A percentile compares a stretch with the other conserved stretches of the same genome.
Evolutionary conservation across 495 filamentous ascomycete species (phyloP).

Genomic region (Alectoria sarmentosa): DNA sequence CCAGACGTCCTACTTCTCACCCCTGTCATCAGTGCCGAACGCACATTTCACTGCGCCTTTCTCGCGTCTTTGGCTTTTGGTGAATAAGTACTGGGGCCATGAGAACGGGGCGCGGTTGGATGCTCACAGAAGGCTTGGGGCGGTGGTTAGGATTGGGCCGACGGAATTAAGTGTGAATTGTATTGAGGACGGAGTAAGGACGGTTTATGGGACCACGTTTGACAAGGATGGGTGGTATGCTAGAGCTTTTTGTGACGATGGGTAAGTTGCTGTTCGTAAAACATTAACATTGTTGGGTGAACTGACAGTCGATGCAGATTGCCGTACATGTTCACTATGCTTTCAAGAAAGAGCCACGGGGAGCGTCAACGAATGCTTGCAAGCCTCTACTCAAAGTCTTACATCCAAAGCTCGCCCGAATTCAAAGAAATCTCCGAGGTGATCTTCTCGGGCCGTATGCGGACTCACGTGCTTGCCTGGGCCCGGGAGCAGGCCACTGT

Average conservation of each 20-base stretch:
- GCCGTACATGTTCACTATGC: background rate
- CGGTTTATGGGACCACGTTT: constrained; percentile 69
- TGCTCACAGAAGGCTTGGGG: constrained; percentile 48
- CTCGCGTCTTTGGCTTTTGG: constrained; percentile 64
- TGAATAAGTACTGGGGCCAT: constrained; percentile 45
- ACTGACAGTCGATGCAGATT: background rate
- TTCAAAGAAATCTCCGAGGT: background rate
- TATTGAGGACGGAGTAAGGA: constrained; percentile 53
- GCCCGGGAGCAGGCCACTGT: background rate
- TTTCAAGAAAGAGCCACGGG: background rate
- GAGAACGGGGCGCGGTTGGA: constrained; percentile 57
- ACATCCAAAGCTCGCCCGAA: background rate
- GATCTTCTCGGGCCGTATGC: background rate
- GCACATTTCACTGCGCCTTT: constrained; percentile 62
- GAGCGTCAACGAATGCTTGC: background rate
- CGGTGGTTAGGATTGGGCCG: constrained; percentile 50
- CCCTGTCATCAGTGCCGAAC: constrained; percentile 59
- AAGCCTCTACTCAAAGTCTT: background rate
- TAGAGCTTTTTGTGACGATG: background rate
- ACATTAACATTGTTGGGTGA: background rate
- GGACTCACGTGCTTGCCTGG: background rate
- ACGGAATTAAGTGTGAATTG: constrained; percentile 55
- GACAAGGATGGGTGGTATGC: constrained; percentile 70
- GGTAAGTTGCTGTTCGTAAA: background rate
- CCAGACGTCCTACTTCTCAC: constrained; percentile 57